A percentile compares a stretch with the other conserved stretches of the same genome.
Conservation (phyloP, 75 land plant species). For the Pinus tabuliformis region DNA sequence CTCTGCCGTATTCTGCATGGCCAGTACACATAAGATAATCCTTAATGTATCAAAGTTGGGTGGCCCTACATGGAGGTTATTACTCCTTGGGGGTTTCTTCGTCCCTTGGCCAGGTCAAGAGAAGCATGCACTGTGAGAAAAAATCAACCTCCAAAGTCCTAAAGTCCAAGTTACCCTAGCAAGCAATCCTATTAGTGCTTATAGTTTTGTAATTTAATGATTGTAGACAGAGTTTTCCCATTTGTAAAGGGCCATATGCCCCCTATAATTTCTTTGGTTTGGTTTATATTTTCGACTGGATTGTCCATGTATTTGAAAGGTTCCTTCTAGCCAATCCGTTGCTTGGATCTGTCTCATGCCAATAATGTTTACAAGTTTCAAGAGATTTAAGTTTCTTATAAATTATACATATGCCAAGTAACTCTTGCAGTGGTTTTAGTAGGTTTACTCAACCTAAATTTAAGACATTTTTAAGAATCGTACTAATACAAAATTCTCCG, state of each 20-base stretch:
- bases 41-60: background rate
- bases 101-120: background rate
- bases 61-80: background rate
- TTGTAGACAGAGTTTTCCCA: background rate
- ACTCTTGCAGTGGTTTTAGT: background rate
- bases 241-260: background rate
- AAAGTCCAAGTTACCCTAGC: background rate
- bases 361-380: background rate
- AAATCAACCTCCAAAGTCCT: too few relatives aligned
- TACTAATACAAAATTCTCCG: background rate
- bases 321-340: background rate
- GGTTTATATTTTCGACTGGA: background rate
- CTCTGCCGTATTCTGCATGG: background rate
- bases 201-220: background rate
- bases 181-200: background rate
- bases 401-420: background rate
- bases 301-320: background rate
- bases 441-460: background rate
- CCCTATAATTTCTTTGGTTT: background rate
- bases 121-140: background rate
- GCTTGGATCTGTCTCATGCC: background rate
- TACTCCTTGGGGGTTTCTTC: background rate
- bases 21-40: background rate
- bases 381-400: too few relatives aligned
- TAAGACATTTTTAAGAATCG: background rate